Evolutionary conservation across 179 eudicot genomes (phyloP), one percentile per base, ranked within the genome.

Genomic region (Heliamphora pulchella): DNA sequence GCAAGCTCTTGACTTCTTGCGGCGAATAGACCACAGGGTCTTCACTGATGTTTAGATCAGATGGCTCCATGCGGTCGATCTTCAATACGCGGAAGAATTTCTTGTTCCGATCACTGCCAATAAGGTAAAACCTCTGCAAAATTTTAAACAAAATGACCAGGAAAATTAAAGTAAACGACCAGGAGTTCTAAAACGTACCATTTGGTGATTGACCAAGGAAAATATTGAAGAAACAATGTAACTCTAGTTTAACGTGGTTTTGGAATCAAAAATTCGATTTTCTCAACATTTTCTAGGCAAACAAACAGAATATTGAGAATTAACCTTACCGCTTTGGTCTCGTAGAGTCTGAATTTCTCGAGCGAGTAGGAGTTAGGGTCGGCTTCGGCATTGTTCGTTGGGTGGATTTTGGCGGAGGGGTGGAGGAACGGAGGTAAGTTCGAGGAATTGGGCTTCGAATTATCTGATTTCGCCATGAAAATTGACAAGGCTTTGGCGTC

Each of bases 1-100:
- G 86, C 83, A 95, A 86, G 82, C 86, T 92, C 83, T 95, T 93
- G 75, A 93, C 91, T 82, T 93, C 98, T 71, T 90, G 95, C 10
- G 91, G 84, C 20, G 97, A 84, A 82, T 95, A 95, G 43, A 93
- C 98, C 79, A 93, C 98, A 5, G 98, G 98, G 80, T 95, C 98
- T 85, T 95, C 98, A 74, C 96, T 93, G 39, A 95, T 90, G 74
- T 89, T 93, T 59, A 95, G 85, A 46, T 95, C 98, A 50, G 96
- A 91, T 15, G 92, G 89, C 78, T 95, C 98, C 84, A 91, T 91
- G 66, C 98, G 87, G 80, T 93, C 98, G 51, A 95, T 95, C 85
- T 95, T 95, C 81, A 95, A 80, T 20, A 95, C 98, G 62, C 98
- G 89, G 75, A 89, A 93, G 79, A 79, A 87, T 84, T 84, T 84